Percentiles rank a stretch among this genome's conserved stretches.
Conservation (phyloP, 495 filamentous ascomycete species). For the Friedmanniomyces endolithicus region DNA sequence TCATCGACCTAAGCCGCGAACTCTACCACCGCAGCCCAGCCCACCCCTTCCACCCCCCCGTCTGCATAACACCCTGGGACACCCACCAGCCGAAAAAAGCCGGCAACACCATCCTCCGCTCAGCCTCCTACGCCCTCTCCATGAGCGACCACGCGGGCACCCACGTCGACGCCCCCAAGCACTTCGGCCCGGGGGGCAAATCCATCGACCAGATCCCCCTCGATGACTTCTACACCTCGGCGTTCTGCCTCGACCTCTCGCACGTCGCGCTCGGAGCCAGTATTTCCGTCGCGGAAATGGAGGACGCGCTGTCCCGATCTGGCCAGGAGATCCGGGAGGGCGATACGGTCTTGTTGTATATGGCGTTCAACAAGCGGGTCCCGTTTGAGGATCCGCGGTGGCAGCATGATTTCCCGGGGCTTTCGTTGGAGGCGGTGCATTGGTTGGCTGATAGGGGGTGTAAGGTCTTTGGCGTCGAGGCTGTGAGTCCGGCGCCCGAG, state of each 20-base stretch:
- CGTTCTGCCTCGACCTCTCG: conserved; percentile 15
- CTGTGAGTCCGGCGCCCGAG: conserved; percentile 14
- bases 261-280: conserved; percentile 14
- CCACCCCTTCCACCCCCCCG: conserved; percentile 17
- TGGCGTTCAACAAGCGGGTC: conserved; percentile 18
- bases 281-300: conserved; percentile 17
- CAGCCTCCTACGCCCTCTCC: conserved; percentile 14
- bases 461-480: conserved; percentile 18
- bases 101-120: conserved; percentile 17
- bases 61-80: conserved; percentile 14
- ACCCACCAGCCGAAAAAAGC: conserved; percentile 19
- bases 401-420: conserved; percentile 18
- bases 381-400: conserved; percentile 16
- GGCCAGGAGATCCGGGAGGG: conserved; percentile 15
- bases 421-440: conserved; percentile 14
- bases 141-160: conserved; percentile 22
- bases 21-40: conserved; percentile 18
- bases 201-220: conserved; percentile 17
- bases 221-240: conserved; percentile 18
- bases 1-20: conserved; percentile 15
- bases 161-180: conserved; percentile 21
- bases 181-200: conserved; percentile 19
- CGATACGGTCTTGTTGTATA: conserved; percentile 15
- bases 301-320: conserved; percentile 8
- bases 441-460: conserved; percentile 17